Evolutionary conservation across 495 filamentous ascomycete genomes (phyloP).

Genomic region (Penicillium coffeae): DNA sequence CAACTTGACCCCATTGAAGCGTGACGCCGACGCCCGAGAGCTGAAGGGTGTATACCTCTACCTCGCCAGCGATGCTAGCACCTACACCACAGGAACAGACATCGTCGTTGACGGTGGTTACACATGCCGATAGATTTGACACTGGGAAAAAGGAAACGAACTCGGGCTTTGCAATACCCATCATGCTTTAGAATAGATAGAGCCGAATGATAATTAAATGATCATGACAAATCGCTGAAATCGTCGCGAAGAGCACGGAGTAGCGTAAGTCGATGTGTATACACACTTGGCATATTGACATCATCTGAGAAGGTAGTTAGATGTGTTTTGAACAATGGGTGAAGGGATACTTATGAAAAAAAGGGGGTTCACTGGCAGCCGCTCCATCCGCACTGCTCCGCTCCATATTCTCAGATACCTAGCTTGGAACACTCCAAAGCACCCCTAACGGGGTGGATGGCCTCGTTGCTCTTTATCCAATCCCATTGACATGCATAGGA

Average conservation of each 20-base stretch:
- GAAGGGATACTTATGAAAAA: constrained; percentile 63
- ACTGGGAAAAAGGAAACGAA: no score
- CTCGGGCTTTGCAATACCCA: no score
- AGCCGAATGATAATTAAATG: no score
- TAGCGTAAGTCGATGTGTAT: no score
- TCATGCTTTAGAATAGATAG: no score
- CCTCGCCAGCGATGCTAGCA: constrained; percentile 72
- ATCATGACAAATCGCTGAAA: no score
- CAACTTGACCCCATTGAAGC: constrained; percentile 60
- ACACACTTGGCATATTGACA: no score
- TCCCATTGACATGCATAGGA: not conserved
- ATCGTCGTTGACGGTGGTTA: constrained; percentile 61
- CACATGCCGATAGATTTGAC: constrained; percentile 19
- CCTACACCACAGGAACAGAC: constrained; percentile 73
- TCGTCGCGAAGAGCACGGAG: no score
- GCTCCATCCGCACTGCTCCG: constrained; percentile 20
- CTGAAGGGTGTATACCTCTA: constrained; percentile 81
- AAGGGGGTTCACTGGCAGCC: constrained; percentile 49
- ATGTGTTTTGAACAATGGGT: no score
- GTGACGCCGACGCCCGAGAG: constrained; percentile 48
- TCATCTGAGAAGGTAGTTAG: no score
- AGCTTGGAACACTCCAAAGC: constrained; percentile 6
- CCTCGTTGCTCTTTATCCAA: constrained; percentile 26
- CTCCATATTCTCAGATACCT: constrained; percentile 36
- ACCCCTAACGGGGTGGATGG: no score